Base-by-base conservation (phyloP, 1,284 basidiomycete species). In the Entoloma clypeatum region DNA sequence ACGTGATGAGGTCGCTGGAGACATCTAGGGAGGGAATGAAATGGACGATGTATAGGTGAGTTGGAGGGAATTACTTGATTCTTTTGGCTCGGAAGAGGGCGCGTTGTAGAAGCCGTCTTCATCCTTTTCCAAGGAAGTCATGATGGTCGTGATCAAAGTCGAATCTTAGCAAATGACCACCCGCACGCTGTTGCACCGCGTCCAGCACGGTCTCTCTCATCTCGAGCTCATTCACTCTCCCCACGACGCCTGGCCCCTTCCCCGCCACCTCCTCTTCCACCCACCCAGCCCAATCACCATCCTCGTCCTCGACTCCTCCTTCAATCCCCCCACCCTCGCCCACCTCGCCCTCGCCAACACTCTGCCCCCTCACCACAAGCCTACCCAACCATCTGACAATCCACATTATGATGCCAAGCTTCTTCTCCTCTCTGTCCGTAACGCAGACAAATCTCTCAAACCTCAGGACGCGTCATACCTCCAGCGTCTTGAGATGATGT, bases 291-390 rank as follows among this genome's bases (percentile, higher is more conserved):
- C 60, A 4, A 58, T 81, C 22, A 67, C 62, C 22, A 68, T 88
- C 35, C 73, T 81, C 6, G 73, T 96, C 13, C 75, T 98, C 24
- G 94, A 98, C 57, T 86, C 92, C 0, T 94, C 90, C 1, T 98
- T 93, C 68, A 97, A 99, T 56, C 94, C 95, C 2, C 95, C 95
- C 0, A 92, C 90, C 0, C 62, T 74, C 8, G 92, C 95, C 0
- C 94, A 99, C 58, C 73, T 86, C 41, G 83, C 87, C 0, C 79
- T 97, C 32, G 81, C 81, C 13, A 74, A 72, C 42, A 67, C 71
- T 3, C 56, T 47, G 1, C 62, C 61, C 16, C 69, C 71, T 1
- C 18, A 37, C 17, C 21, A 39, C 8, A 39, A 50, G 14, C 34
- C 48, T 29, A 22, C 33, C 1, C 36, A 14, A 5, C 34, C 22